Evolutionary conservation across 2,329 filamentous ascomycete species (phyloP), one percentile per base, ranked within the genome.

Genomic region (Colletotrichum viniferum): DNA sequence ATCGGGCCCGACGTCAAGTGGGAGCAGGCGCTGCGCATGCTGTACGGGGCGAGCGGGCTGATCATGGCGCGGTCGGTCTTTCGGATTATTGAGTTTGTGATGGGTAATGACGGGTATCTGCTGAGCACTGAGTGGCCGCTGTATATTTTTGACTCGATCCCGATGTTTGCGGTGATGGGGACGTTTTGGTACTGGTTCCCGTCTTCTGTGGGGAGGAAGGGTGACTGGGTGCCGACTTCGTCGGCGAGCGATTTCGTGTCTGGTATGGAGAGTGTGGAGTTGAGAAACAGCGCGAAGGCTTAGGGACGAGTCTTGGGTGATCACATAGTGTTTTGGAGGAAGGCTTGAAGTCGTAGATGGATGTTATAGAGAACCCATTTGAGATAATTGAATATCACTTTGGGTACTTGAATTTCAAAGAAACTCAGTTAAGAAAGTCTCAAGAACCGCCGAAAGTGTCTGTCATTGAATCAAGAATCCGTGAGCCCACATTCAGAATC

Each of bases 41-140:
- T 74, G 13, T 74, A 74, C 21, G 36, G 36, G 16, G 55, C 56
- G 58, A 71, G 73, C 30, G 60, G 38, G 6, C 21, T 74, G 18
- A 71, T 89, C 32, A 81, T 87, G 72, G 77, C 86, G 4, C 82
- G 88, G 13, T 87, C 85, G 6, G 73, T 88, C 8, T 88, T 86
- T 76, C 85, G 88, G 18, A 82, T 88, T 3, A 78, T 89, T n/a
- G 89, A 90, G 81, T 90, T 88, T 78, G 80, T 81, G 3, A 81
- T 84, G 80, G 87, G 86, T 13, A 77, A 82, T 9, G 78, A 82
- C 24, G 86, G 85, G 0, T 88, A 87, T 76, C 77, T 84, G 4
- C 78, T 88, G 36, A 72, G 62, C 6, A 79, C 86, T 73, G 87
- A 89, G 78, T 84, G 83, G 82, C 81, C 82, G 21, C 65, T 86